Percentiles rank a stretch among this genome's conserved stretches.
Conservation (phyloP, 2,329 filamentous ascomycete genomes). For the Aspergillus melleus region DNA sequence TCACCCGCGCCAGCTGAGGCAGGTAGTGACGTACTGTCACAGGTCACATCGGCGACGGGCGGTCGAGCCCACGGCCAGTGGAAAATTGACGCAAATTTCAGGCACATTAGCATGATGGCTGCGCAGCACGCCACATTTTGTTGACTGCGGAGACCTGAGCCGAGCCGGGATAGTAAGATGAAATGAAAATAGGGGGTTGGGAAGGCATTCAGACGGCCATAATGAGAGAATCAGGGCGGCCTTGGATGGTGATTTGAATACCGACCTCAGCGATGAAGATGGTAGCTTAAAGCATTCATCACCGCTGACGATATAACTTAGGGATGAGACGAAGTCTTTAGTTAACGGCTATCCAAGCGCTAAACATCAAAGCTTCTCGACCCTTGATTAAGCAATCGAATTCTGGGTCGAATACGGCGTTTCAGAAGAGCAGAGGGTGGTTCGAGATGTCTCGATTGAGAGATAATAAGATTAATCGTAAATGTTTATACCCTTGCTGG, state of each 20-base stretch:
- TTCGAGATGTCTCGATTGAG: too few relatives aligned
- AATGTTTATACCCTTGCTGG: too few relatives aligned
- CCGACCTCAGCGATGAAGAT: background rate
- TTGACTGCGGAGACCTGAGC: background rate
- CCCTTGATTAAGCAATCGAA: too few relatives aligned
- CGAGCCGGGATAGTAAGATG: constrained; percentile 1
- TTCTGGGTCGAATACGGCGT: too few relatives aligned
- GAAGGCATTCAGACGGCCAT: background rate
- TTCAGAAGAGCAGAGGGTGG: too few relatives aligned
- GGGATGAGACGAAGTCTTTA: too few relatives aligned
- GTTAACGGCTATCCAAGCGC: too few relatives aligned
- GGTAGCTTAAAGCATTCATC: background rate
- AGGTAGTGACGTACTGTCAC: background rate
- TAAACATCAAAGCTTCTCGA: too few relatives aligned
- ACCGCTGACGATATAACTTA: too few relatives aligned
- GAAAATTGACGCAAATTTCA: background rate
- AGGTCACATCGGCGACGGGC: background rate
- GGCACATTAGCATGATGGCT: background rate
- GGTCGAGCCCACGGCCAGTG: background rate
- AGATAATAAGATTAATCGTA: too few relatives aligned
- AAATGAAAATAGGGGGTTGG: constrained; percentile 1
- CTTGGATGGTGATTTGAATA: constrained; percentile 1
- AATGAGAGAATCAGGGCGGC: background rate
- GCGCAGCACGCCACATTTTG: background rate
- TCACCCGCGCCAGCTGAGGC: background rate